Conservation (phyloP, 345 rosid species). For the Brassica nigra region DNA sequence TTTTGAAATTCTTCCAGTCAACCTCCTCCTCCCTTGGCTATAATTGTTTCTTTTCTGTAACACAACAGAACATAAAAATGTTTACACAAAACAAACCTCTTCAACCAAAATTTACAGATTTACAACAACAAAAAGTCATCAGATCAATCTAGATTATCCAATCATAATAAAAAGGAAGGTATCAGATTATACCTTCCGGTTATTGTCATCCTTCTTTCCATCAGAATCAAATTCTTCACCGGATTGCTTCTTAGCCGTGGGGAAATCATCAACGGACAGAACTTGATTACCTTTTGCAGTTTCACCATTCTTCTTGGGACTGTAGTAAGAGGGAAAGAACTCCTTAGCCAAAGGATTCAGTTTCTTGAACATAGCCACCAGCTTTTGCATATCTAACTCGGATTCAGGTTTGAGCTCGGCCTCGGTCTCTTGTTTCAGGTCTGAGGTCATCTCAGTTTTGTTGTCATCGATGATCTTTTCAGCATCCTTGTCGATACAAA, state of each 20-base stretch:
- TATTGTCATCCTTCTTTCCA: slow-evolving; percentile 36
- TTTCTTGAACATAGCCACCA: slow-evolving; percentile 82
- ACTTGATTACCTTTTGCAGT: slow-evolving; percentile 31
- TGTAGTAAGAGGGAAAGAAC: slow-evolving; percentile 68
- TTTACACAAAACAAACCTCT: neutral
- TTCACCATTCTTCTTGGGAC: slow-evolving; percentile 39
- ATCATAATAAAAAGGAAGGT: neutral
- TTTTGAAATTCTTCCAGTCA: slow-evolving; percentile 58
- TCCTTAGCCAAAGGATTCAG: slow-evolving; percentile 87
- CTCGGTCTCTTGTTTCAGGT: slow-evolving; percentile 44
- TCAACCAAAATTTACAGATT: slow-evolving; percentile 3
- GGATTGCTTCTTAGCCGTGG: slow-evolving; percentile 34
- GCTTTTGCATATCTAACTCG: slow-evolving; percentile 63
- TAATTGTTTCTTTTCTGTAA: slow-evolving; percentile 62
- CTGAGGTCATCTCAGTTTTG: slow-evolving; percentile 28
- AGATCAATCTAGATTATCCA: slow-evolving; percentile 3
- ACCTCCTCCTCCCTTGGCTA: slow-evolving; percentile 62
- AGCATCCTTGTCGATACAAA: slow-evolving; percentile 30
- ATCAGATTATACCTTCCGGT: slow-evolving; percentile 26
- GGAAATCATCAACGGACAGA: slow-evolving; percentile 43
- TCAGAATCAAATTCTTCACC: slow-evolving; percentile 38
- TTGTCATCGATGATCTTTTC: slow-evolving; percentile 19
- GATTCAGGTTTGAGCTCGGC: slow-evolving; percentile 56
- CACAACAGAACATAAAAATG: neutral
- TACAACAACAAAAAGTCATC: neutral